phyloP scores from a whole-genome alignment of 2,329 filamentous ascomycete species.

The Ascomycota sp. region DNA sequence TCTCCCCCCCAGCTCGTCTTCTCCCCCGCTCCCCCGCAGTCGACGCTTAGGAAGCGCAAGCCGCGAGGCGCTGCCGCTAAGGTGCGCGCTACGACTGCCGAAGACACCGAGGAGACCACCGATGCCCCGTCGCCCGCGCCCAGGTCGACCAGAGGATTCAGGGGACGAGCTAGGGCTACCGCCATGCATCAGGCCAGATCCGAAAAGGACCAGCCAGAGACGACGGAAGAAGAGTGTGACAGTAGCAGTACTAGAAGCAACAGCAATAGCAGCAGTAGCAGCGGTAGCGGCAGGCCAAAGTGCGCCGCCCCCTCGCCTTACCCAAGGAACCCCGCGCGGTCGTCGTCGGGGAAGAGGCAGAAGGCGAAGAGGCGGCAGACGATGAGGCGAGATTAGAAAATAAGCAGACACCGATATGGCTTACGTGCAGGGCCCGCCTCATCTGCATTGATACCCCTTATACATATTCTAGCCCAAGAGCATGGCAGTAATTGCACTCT shows the following conservation, averaged over 20 bases:
- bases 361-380: no score
- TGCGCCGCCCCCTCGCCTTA: conserved; percentile 17
- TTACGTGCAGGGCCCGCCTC: no score
- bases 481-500: no score
- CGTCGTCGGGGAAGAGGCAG: conserved; percentile 14
- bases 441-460: no score
- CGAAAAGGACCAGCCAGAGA: conserved; percentile 11
- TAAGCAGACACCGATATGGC: no score
- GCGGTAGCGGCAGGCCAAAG: no score
- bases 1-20: conserved; percentile 26
- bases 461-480: no score
- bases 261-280: conserved; percentile 14
- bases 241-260: conserved; percentile 18
- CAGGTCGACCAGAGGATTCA: conserved; percentile 20
- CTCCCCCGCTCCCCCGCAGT: conserved; percentile 11
- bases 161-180: conserved; percentile 23
- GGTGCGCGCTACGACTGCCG: conserved; percentile 21
- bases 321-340: conserved; percentile 15
- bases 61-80: conserved; percentile 13
- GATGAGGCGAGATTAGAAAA: conserved; percentile 8
- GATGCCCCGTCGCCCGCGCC: conserved; percentile 15
- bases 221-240: conserved; percentile 14
- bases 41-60: conserved; percentile 25
- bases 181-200: conserved; percentile 18
- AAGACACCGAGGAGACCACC: conserved; percentile 26